A percentile compares a stretch with the other conserved stretches of the same genome.
Conservation (phyloP, 495 filamentous ascomycete genomes). For the Hypoxylon fuscum region DNA sequence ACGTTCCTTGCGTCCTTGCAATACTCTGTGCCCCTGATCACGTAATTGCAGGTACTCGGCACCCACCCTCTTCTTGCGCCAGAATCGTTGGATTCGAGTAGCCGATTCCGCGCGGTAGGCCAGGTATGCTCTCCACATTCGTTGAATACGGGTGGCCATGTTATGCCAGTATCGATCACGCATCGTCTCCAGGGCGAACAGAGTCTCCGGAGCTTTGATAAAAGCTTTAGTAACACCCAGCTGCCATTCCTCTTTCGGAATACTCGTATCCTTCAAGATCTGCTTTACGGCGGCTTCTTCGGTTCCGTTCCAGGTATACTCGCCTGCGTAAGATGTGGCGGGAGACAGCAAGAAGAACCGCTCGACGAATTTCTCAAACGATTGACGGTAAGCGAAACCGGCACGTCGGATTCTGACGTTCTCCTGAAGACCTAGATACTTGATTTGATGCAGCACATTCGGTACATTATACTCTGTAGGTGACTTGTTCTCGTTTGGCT, state of each 20-base stretch:
- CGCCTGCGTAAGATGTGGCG: conserved; percentile 93
- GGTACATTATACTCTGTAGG: conserved; percentile 87
- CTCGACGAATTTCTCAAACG: conserved; percentile 98
- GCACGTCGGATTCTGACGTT: conserved; percentile 98
- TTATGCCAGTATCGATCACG: conserved; percentile 98
- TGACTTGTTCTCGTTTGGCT: conserved; percentile 98
- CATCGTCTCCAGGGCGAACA: conserved; percentile 98
- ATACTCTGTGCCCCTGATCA: conserved; percentile 86
- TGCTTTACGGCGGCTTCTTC: conserved; percentile 86
- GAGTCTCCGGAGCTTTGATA: conserved; percentile 97
- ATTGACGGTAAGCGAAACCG: conserved; percentile 97
- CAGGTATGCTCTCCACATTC: conserved; percentile 96
- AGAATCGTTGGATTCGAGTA: conserved; percentile 92
- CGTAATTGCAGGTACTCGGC: conserved; percentile 86
- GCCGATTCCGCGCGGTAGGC: conserved; percentile 92
- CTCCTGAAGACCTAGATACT: conserved; percentile 97
- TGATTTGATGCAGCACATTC: conserved; percentile 98
- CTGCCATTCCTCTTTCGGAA: conserved; percentile 94
- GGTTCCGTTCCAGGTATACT: conserved; percentile 95
- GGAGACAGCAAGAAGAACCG: conserved; percentile 96
- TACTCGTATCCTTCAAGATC: conserved; percentile 95
- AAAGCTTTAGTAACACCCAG: conserved; percentile 97
- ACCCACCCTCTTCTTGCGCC: conserved; percentile 89
- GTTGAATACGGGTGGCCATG: conserved; percentile 97
- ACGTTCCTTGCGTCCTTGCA: conserved; percentile 88